phyloP scores from a whole-genome alignment of 2,329 filamentous ascomycete genomes.

The Fusarium pilosicola region DNA sequence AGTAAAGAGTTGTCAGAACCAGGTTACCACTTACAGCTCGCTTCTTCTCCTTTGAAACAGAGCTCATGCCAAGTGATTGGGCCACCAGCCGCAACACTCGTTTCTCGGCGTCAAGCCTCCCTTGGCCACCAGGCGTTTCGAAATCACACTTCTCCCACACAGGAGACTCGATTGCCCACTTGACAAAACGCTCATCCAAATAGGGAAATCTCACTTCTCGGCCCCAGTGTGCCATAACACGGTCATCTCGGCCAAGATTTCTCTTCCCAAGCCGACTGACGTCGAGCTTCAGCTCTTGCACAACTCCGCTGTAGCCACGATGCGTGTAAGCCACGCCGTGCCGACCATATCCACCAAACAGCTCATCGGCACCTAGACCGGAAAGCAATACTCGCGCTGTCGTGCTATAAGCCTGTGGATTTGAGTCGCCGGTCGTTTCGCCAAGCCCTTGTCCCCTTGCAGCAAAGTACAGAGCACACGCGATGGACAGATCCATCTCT shows the following conservation, averaged over 20 bases:
- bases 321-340: conserved; percentile 81
- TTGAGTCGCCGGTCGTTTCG: conserved; percentile 44
- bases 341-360: conserved; percentile 92
- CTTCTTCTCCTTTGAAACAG: conserved; percentile 88
- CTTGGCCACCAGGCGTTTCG: conserved; percentile 55
- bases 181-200: conserved; percentile 87
- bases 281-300: conserved; percentile 86
- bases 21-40: conserved; percentile 71
- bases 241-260: conserved; percentile 94
- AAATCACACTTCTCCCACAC: conserved; percentile 93
- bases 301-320: conserved; percentile 74
- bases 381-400: conserved; percentile 86
- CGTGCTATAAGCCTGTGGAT: conserved; percentile 65
- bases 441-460: conserved; percentile 74
- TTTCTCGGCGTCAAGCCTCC: conserved; percentile 78
- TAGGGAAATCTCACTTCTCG: conserved; percentile 91
- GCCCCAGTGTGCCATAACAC: conserved; percentile 88
- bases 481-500: conserved; percentile 98
- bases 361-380: conserved; percentile 92
- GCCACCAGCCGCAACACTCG: conserved; percentile 82
- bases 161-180: conserved; percentile 78
- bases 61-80: conserved; percentile 74
- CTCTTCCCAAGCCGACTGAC: conserved; percentile 86
- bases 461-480: conserved; percentile 93
- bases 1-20: background rate